Evolutionary conservation across 305 asterid species (phyloP), one percentile per base, ranked within the genome.

Genomic region (Plantago rigida): DNA sequence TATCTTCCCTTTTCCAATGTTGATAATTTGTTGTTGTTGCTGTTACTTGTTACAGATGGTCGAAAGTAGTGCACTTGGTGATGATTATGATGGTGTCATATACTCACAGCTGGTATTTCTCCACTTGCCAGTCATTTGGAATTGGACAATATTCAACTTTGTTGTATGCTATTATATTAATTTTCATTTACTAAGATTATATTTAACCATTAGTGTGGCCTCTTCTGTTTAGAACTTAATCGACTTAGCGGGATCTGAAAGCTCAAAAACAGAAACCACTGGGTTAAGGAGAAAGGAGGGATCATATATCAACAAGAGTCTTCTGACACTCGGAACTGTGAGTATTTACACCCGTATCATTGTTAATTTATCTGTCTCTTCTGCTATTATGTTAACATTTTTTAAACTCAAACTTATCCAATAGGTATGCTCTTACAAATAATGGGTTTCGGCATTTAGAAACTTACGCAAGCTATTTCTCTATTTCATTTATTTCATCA

Each of bases 251-350:
- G 99, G 99, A 68, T 93, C 99, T 56, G 99, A 93, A 78, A 89
- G 99, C 78, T 93, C 99, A 47, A 93, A 93, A 77, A 85, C 99
- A 63, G 99, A 89, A 85, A 93, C 99, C 28, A 93, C 93, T 56
- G 97, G 97, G 60, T 64, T 89, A 73, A 80, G 97, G 77, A 83
- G 99, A 81, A 93, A 93, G 80, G 99, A 92, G 83, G 99, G 99
- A 77, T 82, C 99, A 49, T 92, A 92, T 77, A 89, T 92, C 66
- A 93, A 93, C 70, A 93, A 93, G 83, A 93, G 99, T 80, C 97
- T 93, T 80, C 84, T 93, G 56, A 93, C 97, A 47, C 97, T 93
- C 71, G 97, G 99, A 80, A 89, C 99, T 68, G 99, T 93, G 72
- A 87, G 97, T 74, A 42, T 56, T 51, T 56, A 44, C 15, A 19